A percentile compares a stretch with the other conserved stretches of the same genome.
Conservation (phyloP, 495 filamentous ascomycete genomes). For the Penicillium cinerascens region DNA sequence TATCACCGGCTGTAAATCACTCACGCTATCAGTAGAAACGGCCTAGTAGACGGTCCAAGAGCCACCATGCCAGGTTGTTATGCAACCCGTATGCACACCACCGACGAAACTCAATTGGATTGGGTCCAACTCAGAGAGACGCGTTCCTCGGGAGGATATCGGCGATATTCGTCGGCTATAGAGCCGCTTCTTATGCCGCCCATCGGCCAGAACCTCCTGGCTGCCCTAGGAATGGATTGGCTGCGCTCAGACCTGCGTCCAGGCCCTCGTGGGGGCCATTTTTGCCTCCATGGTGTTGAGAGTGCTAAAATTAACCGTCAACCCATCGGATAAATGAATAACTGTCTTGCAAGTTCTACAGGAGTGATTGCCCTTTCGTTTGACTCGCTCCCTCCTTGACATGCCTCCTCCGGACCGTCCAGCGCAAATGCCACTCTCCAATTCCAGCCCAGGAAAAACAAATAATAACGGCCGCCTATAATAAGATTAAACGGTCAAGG, state of each 20-base stretch:
- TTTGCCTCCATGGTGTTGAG: not conserved
- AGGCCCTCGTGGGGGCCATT: not conserved
- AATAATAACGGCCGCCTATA: not conserved
- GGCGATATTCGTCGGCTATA: not conserved
- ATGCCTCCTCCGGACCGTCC: no score
- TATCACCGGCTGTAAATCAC: not conserved
- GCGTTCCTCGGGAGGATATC: not conserved
- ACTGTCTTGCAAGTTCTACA: not conserved
- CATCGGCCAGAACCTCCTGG: not conserved
- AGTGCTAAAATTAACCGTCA: not conserved
- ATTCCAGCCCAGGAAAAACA: not conserved
- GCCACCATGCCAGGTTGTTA: not conserved
- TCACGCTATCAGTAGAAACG: not conserved
- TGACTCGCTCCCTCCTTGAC: no score
- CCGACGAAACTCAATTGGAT: not conserved
- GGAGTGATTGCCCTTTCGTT: not conserved
- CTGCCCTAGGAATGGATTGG: not conserved
- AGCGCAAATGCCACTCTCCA: not conserved
- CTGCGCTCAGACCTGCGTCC: not conserved
- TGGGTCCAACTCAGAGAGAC: not conserved
- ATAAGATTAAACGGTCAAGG: not conserved
- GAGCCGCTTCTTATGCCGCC: not conserved
- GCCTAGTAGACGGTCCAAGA: not conserved
- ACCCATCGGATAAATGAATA: not conserved
- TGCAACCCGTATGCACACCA: not conserved